phyloP scores from a whole-genome alignment of 1,284 basidiomycete genomes.

The Tausonia pullulans region DNA sequence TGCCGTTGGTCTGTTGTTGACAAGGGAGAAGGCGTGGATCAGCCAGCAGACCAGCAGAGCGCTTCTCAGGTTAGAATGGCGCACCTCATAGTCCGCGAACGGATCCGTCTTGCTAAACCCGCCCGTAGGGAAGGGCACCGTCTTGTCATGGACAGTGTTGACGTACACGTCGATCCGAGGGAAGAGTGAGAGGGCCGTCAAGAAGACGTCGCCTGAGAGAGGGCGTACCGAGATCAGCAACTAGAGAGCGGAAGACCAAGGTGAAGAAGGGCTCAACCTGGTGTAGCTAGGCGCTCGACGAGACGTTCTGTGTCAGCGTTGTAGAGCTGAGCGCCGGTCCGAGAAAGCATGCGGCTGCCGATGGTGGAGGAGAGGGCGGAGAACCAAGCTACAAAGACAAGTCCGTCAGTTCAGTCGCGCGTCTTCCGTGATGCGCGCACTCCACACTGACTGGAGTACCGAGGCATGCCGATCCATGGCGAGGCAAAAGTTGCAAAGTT shows the following conservation, averaged over 20 bases:
- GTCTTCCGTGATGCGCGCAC: too few species aligned
- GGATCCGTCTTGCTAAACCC: slow-evolving; percentile 1
- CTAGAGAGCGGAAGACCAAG: neutral
- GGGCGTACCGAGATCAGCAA: neutral
- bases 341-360: slow-evolving; percentile 4
- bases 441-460: neutral
- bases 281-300: slow-evolving; percentile 4
- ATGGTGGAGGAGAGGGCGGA: neutral
- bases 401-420: too few species aligned
- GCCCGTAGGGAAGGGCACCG: slow-evolving; percentile 8
- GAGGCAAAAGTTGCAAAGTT: slow-evolving; percentile 16
- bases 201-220: neutral
- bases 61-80: too few species aligned
- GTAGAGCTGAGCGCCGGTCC: slow-evolving; percentile 14
- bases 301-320: slow-evolving; percentile 8
- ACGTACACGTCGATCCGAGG: neutral
- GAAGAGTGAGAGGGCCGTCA: neutral
- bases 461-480: slow-evolving; percentile 12
- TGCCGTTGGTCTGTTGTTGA: neutral
- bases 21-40: too few species aligned
- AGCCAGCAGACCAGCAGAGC: too few species aligned
- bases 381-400: neutral
- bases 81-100: slow-evolving; percentile 5
- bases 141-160: neutral
- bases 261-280: neutral